Percentiles rank a stretch among this genome's conserved stretches.
Conservation (phyloP, 1,284 basidiomycete genomes). For the Leccinum huronense region DNA sequence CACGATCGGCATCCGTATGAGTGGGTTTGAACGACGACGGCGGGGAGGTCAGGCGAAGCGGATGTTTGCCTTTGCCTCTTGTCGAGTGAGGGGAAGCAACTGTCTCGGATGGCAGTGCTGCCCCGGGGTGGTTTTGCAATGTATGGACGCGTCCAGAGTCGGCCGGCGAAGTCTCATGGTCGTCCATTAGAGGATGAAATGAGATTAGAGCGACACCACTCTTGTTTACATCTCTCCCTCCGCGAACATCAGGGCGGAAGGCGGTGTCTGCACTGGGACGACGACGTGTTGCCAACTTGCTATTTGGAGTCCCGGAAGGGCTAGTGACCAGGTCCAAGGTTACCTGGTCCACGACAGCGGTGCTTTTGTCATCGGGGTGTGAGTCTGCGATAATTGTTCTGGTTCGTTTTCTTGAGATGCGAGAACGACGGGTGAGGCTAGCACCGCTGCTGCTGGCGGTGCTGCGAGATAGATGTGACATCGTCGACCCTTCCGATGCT, state of each 20-base stretch:
- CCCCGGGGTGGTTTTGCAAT: conserved; percentile 13
- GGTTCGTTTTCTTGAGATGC: conserved; percentile 35
- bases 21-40: conserved; percentile 36
- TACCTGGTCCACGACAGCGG: conserved; percentile 23
- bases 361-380: conserved; percentile 21
- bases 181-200: conserved; percentile 26
- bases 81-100: conserved; percentile 17
- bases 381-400: conserved; percentile 26
- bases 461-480: conserved; percentile 22
- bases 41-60: conserved; percentile 32
- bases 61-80: conserved; percentile 31
- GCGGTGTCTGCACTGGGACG: conserved; percentile 15
- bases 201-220: conserved; percentile 28
- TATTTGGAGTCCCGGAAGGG: conserved; percentile 14
- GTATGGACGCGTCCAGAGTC: conserved; percentile 3
- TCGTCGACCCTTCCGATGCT: background rate
- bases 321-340: conserved; percentile 9
- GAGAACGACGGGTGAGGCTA: conserved; percentile 35
- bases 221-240: conserved; percentile 23
- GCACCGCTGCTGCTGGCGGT: conserved; percentile 39
- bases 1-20: conserved; percentile 27
- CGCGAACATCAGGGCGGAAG: conserved; percentile 16
- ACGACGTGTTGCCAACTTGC: conserved; percentile 13
- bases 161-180: conserved; percentile 14
- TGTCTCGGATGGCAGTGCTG: conserved; percentile 15